These are phyloP conservation scores for Ammopiptanthus mongolicus DNA, from an alignment of 306 rosid species.

Conservation along the genomic window DNA sequence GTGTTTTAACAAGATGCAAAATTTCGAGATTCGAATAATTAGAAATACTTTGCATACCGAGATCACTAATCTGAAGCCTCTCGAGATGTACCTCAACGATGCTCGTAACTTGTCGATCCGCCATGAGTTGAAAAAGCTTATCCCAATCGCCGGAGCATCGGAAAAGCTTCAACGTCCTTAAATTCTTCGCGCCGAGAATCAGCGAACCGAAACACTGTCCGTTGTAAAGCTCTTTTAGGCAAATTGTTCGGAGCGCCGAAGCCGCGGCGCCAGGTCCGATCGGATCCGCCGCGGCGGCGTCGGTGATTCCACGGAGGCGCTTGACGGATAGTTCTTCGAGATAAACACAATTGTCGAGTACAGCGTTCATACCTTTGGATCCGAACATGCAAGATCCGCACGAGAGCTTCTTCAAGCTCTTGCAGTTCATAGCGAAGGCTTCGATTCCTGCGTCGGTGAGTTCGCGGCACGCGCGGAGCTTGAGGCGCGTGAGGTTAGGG, in stretches of 20 bases:
- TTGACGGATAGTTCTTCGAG: constrained; percentile 90
- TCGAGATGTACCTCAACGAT: constrained; percentile 84
- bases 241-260: constrained; percentile 54
- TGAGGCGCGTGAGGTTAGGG: constrained; percentile 86
- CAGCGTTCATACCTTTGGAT: constrained; percentile 87
- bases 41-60: constrained; percentile 71
- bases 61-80: constrained; percentile 79
- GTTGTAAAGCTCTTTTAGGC: constrained; percentile 82
- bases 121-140: constrained; percentile 48
- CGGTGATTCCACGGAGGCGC: constrained; percentile 80
- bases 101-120: constrained; percentile 30
- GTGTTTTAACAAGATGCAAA: constrained; percentile 87
- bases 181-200: constrained; percentile 69
- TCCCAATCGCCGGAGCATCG: constrained; percentile 98
- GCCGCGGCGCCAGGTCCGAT: constrained; percentile 81
- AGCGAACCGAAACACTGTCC: constrained; percentile 93
- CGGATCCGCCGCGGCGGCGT: constrained; percentile 51
- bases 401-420: constrained; percentile 85
- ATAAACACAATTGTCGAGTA: constrained; percentile 58
- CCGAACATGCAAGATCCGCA: constrained; percentile 95
- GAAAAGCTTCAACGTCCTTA: constrained; percentile 78
- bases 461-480: constrained; percentile 87
- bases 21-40: constrained; percentile 71
- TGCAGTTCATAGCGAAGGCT: constrained; percentile 74
- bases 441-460: constrained; percentile 79